Base-by-base conservation (phyloP, 306 rosid genomes). In the Dryas octopetala region DNA sequence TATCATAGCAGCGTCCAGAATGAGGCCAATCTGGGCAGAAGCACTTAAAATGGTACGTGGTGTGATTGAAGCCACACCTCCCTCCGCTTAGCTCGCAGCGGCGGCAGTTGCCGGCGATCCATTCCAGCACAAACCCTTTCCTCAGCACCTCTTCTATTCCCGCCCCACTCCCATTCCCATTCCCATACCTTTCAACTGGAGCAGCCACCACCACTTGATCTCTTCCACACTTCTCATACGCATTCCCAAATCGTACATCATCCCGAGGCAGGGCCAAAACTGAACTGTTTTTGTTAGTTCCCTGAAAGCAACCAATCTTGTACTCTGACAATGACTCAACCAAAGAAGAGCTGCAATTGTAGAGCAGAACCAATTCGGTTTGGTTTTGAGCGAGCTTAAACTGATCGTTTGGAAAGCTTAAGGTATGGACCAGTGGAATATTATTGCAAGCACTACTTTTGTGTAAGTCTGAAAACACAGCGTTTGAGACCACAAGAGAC, bases 1-100 rank as follows among this genome's bases (percentile, higher is more conserved):
- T 46, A 2, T 0, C 6, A 5, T 1, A 0, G 71, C 96, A 90
- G 5, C 19, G 64, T 2, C 8, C 57, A 32, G 87, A n/a, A 76
- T 90, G 96, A 81, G 82, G 83, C 47, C 93, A 69, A 58, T 90
- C 93, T 4, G 85, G 51, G 53, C 96, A 90, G 64, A 41, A 86
- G 52, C 96, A 88, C 70, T 49, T 65, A 67, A 88, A 88, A 32
- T 0, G 66, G 12, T 1, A 49, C 0, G 4, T 4, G 0, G 0
- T 0, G 0, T 0, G 0, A 1, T 81, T 32, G 47, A 88, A 90
- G 0, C 93, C 93, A 69, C 93, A 91, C 51, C 62, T 68, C 38
- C 97, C 95, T 46, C 86, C 83, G 0, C 74, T 88, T 0, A 0
- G 0, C 9, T 5, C 13, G 73, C 95, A 89, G 11, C 0, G 0